Evolutionary conservation across 2,329 filamentous ascomycete species (phyloP).

Genomic region (Akanthomyces dipterigenus): DNA sequence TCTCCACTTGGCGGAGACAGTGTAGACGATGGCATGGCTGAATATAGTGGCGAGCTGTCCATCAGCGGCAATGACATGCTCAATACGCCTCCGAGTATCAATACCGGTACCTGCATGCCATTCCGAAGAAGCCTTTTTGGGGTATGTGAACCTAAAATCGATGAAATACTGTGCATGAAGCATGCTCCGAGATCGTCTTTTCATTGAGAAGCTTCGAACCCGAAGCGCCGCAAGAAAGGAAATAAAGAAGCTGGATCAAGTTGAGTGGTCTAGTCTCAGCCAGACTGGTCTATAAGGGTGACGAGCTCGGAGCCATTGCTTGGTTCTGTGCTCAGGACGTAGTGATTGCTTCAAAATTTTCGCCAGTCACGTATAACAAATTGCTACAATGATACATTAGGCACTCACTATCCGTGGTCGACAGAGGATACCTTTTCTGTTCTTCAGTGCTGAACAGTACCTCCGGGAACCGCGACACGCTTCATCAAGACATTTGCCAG

Average conservation of each 20-base stretch:
- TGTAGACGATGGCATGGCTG: not conserved
- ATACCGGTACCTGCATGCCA: not conserved
- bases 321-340: not conserved
- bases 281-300: not conserved
- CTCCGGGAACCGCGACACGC: not conserved
- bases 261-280: not conserved
- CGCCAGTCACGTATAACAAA: not conserved
- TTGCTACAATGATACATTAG: not conserved
- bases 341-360: not conserved
- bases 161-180: no score
- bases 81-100: not conserved
- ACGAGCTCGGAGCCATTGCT: not conserved
- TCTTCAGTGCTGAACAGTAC: not conserved
- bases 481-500: conserved; percentile 17
- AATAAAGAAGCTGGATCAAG: not conserved
- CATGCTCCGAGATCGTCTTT: not conserved
- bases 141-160: no score
- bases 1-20: not conserved
- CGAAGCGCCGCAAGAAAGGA: not conserved
- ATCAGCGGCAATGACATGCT: not conserved
- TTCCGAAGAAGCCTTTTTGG: not conserved
- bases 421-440: not conserved
- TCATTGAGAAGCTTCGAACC: not conserved
- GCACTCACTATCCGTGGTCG: not conserved
- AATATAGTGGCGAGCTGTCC: not conserved